Conservation (phyloP, 148 eudicot genomes). For the Chenopodium album region DNA sequence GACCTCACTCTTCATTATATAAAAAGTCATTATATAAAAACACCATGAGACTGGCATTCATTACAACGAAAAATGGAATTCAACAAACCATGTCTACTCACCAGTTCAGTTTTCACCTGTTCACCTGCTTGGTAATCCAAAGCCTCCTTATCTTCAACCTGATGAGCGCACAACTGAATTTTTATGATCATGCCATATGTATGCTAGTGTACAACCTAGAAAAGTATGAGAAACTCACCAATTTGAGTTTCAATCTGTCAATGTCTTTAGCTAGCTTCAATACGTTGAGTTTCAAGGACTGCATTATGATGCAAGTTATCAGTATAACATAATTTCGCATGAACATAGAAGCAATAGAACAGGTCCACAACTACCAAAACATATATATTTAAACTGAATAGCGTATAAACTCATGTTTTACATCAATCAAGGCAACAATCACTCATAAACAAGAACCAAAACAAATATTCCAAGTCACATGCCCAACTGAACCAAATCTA, state of each 20-base stretch:
- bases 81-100: conserved; percentile 27
- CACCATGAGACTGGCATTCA: neutral
- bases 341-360: neutral
- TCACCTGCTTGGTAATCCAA: conserved; percentile 28
- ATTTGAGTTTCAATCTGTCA: conserved; percentile 54
- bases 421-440: neutral
- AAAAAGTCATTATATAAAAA: neutral
- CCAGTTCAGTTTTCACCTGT: conserved; percentile 39
- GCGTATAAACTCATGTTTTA: neutral
- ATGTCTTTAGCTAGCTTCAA: conserved; percentile 69
- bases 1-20: too few relatives aligned
- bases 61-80: conserved; percentile 1
- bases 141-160: conserved; percentile 61
- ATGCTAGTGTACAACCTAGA: conserved; percentile 9
- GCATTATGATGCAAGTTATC: conserved; percentile 35
- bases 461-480: neutral
- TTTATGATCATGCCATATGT: neutral
- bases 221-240: conserved; percentile 52
- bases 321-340: conserved; percentile 8
- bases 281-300: conserved; percentile 93
- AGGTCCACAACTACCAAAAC: neutral
- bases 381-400: neutral
- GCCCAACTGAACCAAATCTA: neutral
- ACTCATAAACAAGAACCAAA: conserved; percentile 6
- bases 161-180: conserved; percentile 21